phyloP scores from a whole-genome alignment of 192 early-diverging fungal species.

The Entophlyctis luteolus region DNA sequence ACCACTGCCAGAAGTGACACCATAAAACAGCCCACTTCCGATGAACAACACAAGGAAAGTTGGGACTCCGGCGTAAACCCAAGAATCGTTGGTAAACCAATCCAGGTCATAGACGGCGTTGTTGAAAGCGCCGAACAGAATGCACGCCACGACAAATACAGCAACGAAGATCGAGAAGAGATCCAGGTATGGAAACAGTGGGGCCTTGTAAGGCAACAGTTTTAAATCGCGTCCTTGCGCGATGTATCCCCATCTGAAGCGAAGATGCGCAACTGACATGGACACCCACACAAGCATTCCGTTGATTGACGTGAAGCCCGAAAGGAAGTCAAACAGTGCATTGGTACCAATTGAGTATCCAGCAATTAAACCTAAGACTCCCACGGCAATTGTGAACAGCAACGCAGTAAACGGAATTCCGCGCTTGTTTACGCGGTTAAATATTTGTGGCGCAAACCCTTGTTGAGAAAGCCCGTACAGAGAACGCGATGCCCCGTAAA shows the following conservation, averaged over 20 bases:
- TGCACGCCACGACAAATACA: conserved; percentile 4
- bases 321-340: conserved; percentile 36
- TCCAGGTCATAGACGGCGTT: neutral
- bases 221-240: conserved; percentile 33
- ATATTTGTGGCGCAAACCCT: conserved; percentile 55
- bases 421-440: conserved; percentile 33
- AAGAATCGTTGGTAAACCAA: neutral
- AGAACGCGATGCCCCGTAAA: conserved; percentile 65
- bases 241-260: conserved; percentile 28
- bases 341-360: conserved; percentile 49
- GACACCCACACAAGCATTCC: conserved; percentile 30
- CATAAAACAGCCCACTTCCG: neutral
- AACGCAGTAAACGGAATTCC: conserved; percentile 58
- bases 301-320: conserved; percentile 26
- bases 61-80: conserved; percentile 19
- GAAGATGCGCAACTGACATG: conserved; percentile 34
- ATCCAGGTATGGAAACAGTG: conserved; percentile 24
- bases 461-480: conserved; percentile 55
- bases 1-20: conserved; percentile 1
- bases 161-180: neutral
- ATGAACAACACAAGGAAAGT: neutral
- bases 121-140: conserved; percentile 10
- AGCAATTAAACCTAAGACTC: conserved; percentile 54
- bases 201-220: conserved; percentile 34
- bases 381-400: conserved; percentile 44